A percentile compares a stretch with the other conserved stretches of the same genome.
These are phyloP conservation scores for Davidsoniella eucalypti DNA, from an alignment of 2,329 filamentous ascomycete species.

Conservation along the genomic window DNA sequence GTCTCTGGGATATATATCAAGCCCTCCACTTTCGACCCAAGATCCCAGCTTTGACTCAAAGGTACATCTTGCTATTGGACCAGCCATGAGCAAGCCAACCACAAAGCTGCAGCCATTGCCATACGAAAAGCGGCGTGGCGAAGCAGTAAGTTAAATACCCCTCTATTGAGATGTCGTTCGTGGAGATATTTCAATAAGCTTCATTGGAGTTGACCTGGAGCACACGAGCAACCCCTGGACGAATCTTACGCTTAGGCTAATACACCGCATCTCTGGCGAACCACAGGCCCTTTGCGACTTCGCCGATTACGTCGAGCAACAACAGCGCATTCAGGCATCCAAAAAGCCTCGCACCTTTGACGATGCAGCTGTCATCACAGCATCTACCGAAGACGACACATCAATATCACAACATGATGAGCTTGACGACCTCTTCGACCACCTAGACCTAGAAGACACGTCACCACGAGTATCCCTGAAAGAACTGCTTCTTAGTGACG, in stretches of 20 bases:
- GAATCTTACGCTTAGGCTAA: background rate
- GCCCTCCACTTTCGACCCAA: too few relatives aligned
- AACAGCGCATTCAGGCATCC: slow-evolving; percentile 56
- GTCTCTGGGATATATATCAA: too few relatives aligned
- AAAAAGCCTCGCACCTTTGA: slow-evolving; percentile 19
- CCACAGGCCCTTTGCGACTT: slow-evolving; percentile 73
- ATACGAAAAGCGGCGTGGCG: slow-evolving; percentile 72
- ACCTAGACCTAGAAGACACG: slow-evolving; percentile 58
- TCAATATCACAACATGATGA: slow-evolving; percentile 54
- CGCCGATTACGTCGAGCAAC: slow-evolving; percentile 90
- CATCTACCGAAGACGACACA: slow-evolving; percentile 20
- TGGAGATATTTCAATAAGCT: background rate
- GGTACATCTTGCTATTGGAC: too few relatives aligned
- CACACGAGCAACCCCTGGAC: background rate
- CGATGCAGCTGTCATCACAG: slow-evolving; percentile 14
- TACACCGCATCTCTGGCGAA: background rate
- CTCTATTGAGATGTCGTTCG: background rate
- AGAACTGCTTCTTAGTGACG: slow-evolving; percentile 49
- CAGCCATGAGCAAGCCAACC: slow-evolving; percentile 31
- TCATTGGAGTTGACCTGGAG: too few relatives aligned
- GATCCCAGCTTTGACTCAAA: too few relatives aligned
- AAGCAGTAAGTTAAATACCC: slow-evolving; percentile 43
- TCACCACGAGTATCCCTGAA: slow-evolving; percentile 53
- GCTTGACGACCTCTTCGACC: slow-evolving; percentile 76
- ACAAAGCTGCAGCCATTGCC: slow-evolving; percentile 39